phyloP scores from a whole-genome alignment of 768 basidiomycete genomes.

The Boletus coccyginus region DNA sequence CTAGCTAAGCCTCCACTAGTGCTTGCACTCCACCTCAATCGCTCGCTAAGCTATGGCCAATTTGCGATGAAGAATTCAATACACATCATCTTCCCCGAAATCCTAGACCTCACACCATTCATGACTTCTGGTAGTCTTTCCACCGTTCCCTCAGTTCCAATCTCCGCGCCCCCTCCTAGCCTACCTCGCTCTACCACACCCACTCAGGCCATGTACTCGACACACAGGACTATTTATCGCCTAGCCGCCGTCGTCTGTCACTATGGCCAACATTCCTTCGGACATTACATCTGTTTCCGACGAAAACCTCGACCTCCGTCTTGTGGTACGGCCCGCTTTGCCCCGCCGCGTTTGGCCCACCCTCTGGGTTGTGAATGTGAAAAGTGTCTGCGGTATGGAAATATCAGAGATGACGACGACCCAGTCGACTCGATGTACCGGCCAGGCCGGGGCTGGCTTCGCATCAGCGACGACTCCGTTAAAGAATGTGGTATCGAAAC shows the following conservation, averaged over 20 bases:
- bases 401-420: conserved; percentile 57
- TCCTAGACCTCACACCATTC: conserved; percentile 86
- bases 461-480: conserved; percentile 85
- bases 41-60: conserved; percentile 80
- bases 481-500: conserved; percentile 70
- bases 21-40: conserved; percentile 86
- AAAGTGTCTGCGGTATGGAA: conserved; percentile 45
- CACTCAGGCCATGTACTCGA: conserved; percentile 50
- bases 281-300: conserved; percentile 92
- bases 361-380: conserved; percentile 47
- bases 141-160: conserved; percentile 62
- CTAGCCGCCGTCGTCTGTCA: conserved; percentile 87
- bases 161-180: conserved; percentile 59
- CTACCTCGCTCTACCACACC: conserved; percentile 52
- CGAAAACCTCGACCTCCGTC: conserved; percentile 64
- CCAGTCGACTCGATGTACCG: conserved; percentile 27
- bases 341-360: conserved; percentile 39
- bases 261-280: conserved; percentile 89
- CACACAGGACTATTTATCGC: conserved; percentile 75
- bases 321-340: conserved; percentile 38
- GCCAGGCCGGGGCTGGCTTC: conserved; percentile 74
- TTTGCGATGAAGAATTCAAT: conserved; percentile 82
- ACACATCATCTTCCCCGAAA: conserved; percentile 77
- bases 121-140: conserved; percentile 80
- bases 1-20: conserved; percentile 72